Evolutionary conservation across 176 grass and related monocot genomes (phyloP), one percentile per base, ranked within the genome.

Genomic region (Cocos nucifera): DNA sequence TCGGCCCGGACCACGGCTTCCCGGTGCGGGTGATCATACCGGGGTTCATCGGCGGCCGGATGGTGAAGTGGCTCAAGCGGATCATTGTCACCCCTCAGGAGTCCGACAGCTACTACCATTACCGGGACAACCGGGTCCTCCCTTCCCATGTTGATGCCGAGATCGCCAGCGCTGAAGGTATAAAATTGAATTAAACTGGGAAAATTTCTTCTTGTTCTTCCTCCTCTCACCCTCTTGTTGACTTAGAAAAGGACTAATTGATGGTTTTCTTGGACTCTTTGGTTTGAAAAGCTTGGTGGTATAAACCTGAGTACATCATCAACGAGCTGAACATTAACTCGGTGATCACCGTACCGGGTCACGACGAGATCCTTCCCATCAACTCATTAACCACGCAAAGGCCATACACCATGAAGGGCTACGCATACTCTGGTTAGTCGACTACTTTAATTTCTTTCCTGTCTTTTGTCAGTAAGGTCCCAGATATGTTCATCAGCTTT

Each of bases 281-380:
- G 4, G 2, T 49, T 17, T 17, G 12, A 16, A n/a, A 69, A 96
- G 92, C 73, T 1, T 97, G 87, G 92, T 97, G 92, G 92, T 97
- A 97, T 78, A 97, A 97, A 72, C 87, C 92, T 17, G 92, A 97
- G 62, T 80, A 78, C 69, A 87, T 97, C 23, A 97, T 91, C 35
- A 88, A 91, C 57, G 92, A 97, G 84, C 76, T 97, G 59, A 97
- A 91, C 73, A 78, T 78, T 16, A 97, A 97, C 83, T 97, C 92
- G 8, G 81, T 88, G 53, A 88, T 97, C 78, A 71, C 87, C 18
- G 83, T 87, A 60, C 92, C 92, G 2, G 81, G 62, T 1, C 81
- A 97, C 64, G 81, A 78, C 15, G 81, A 97, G 58, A 48, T 91
- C 22, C 70, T 97, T 0, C 81, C 87, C 5, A 97, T 97, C 54